Base-by-base conservation (phyloP, 2,329 filamentous ascomycete species). In the Aspergillus ibericus region DNA sequence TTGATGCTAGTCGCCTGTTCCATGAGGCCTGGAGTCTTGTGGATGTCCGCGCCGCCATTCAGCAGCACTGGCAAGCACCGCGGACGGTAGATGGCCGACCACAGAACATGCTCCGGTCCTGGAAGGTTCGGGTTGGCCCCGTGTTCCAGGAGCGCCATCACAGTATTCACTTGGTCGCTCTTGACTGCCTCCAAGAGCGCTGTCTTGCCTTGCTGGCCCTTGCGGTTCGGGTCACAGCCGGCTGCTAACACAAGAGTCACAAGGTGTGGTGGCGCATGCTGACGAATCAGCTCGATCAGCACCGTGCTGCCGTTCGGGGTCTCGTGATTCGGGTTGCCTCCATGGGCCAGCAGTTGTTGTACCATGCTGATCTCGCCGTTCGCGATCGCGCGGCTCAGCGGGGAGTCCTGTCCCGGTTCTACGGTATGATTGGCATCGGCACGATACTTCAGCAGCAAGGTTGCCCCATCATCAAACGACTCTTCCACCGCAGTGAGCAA, bases 91-190 rank as follows among this genome's bases (percentile, higher is more conserved):
- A 82, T 83, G 0, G 86, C 80, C 1, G 86, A 85, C 87, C 87
- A 88, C 22, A 90, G 79, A 73, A 87, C 83, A 74, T 90, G 85
- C 71, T 89, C 88, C 10, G 87, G 86, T 1, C 85, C 87, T 1
- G 88, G 88, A 5, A 89, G 76, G 68, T 91, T 90, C 8, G 87
- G 82, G 65, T 89, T 83, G 1, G 88, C 88, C 3, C 83, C 82
- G 55, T 86, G 81, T 53, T 88, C 80, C 2, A 86, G 72, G 15
- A 85, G 70, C 3, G 76, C 68, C 1, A 73, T 78, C 59, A 88
- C 82, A 1, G 88, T 77, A 58, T 88, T 85, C 50, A 81, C 73
- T 5, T 87, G 80, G 10, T 80, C 81, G 16, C 77, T 76, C 50
- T 80, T 78, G 53, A 89, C 85, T 4, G 86, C 85, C 62, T 84